Conservation (phyloP, 495 filamentous ascomycete species). For the Penicillium longicatenatum region DNA sequence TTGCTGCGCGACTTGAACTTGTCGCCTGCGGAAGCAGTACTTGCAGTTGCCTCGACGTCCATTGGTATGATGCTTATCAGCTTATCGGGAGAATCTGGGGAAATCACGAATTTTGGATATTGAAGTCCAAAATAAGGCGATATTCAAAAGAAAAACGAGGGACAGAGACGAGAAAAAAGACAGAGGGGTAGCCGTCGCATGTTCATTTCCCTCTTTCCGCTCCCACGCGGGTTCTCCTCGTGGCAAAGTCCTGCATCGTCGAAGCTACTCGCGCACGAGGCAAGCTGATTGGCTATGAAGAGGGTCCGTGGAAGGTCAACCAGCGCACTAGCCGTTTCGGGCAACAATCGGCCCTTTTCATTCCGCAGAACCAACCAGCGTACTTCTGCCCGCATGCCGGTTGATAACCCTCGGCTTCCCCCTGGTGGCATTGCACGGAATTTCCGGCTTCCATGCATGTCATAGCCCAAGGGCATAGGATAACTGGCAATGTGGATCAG, state of each 20-base stretch:
- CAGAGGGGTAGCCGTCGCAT: neutral
- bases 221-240: neutral
- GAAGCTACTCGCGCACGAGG: conserved; percentile 6
- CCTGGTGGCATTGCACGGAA: no score
- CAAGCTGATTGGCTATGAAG: neutral
- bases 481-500: no score
- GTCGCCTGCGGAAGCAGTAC: neutral
- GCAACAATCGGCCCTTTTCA: neutral
- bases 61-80: conserved; percentile 11
- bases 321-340: neutral
- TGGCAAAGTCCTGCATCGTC: neutral
- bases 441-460: no score
- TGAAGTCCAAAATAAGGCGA: neutral
- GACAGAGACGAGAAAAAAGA: neutral
- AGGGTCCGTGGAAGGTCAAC: neutral
- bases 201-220: neutral
- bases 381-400: neutral
- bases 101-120: neutral
- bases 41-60: conserved; percentile 20
- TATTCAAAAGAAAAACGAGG: neutral
- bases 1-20: conserved; percentile 6
- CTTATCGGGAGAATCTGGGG: neutral
- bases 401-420: neutral
- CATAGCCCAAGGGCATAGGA: no score
- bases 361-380: neutral